These are phyloP conservation scores for Cryptococcus sp. DNA, from an alignment of 1,284 basidiomycete species.

Conservation along the genomic window DNA sequence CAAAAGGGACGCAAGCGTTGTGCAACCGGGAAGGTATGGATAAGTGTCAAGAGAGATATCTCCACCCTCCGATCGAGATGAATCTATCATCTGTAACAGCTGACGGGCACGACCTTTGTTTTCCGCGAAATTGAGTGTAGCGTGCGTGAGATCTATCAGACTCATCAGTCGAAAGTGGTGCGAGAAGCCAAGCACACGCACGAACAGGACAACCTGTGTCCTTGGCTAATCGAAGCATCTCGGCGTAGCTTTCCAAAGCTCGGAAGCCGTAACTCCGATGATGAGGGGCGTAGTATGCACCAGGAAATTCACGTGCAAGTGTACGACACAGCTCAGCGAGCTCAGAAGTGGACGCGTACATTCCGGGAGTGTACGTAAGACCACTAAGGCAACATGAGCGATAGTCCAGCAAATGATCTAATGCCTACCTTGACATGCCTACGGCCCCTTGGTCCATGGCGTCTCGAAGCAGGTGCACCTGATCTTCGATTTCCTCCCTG, in stretches of 20 bases:
- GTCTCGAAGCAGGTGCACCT: conserved; percentile 32
- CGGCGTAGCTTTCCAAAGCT: conserved; percentile 44
- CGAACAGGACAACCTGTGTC: conserved; percentile 44
- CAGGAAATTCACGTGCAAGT: conserved; percentile 35
- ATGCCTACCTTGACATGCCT: conserved; percentile 44
- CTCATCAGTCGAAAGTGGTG: background rate
- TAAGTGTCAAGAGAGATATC: conserved; percentile 50
- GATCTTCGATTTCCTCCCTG: conserved; percentile 31
- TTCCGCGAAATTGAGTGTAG: conserved; percentile 49
- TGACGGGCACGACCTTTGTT: conserved; percentile 42
- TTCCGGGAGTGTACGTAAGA: conserved; percentile 51
- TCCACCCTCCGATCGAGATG: conserved; percentile 25
- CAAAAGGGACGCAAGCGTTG: conserved; percentile 45
- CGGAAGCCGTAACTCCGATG: conserved; percentile 46
- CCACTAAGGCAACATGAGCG: conserved; percentile 23
- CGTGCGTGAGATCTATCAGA: conserved; percentile 46
- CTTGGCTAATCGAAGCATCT: conserved; percentile 44
- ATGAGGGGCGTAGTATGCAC: conserved; percentile 49
- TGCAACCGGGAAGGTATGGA: conserved; percentile 50
- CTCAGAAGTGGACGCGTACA: conserved; percentile 51
- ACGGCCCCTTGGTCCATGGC: conserved; percentile 47
- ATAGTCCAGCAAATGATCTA: too few species aligned
- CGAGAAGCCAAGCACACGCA: conserved; percentile 16
- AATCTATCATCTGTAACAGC: conserved; percentile 41
- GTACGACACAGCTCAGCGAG: conserved; percentile 36